Evolutionary conservation across 371 early-diverging fungal genomes (phyloP).

Genomic region (Chytridium lagenaria): DNA sequence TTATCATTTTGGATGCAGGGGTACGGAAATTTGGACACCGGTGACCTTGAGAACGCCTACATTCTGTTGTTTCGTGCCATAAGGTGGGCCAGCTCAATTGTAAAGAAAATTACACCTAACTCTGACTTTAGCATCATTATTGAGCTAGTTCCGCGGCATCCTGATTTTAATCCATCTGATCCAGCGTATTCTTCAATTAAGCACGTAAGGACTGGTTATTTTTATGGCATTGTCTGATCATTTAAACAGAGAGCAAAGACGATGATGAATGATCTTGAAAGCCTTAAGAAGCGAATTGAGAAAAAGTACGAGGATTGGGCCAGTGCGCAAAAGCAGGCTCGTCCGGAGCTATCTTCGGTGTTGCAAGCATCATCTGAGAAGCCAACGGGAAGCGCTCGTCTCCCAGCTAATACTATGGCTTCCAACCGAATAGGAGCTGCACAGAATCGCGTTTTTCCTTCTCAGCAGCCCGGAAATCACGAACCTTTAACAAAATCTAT

Average conservation of each 20-base stretch:
- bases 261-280: constrained; percentile 27
- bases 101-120: neutral
- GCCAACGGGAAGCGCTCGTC: neutral
- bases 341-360: neutral
- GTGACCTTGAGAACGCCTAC: constrained; percentile 45
- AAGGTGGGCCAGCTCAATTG: constrained; percentile 27
- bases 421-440: neutral
- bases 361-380: neutral
- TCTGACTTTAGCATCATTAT: constrained; percentile 37
- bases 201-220: constrained; percentile 18
- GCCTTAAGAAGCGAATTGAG: constrained; percentile 32
- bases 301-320: constrained; percentile 28
- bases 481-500: neutral
- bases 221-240: no score
- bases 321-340: constrained; percentile 5
- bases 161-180: constrained; percentile 33
- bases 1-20: no score
- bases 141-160: constrained; percentile 45
- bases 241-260: constrained; percentile 17
- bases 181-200: constrained; percentile 27
- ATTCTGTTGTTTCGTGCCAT: constrained; percentile 39
- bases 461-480: neutral
- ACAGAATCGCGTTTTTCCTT: neutral
- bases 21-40: constrained; percentile 10
- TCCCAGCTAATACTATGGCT: neutral